A percentile compares a stretch with the other conserved stretches of the same genome.
Evolutionary conservation across 1,284 basidiomycete genomes (phyloP).

Genomic region (Fistulinella staudtii): DNA sequence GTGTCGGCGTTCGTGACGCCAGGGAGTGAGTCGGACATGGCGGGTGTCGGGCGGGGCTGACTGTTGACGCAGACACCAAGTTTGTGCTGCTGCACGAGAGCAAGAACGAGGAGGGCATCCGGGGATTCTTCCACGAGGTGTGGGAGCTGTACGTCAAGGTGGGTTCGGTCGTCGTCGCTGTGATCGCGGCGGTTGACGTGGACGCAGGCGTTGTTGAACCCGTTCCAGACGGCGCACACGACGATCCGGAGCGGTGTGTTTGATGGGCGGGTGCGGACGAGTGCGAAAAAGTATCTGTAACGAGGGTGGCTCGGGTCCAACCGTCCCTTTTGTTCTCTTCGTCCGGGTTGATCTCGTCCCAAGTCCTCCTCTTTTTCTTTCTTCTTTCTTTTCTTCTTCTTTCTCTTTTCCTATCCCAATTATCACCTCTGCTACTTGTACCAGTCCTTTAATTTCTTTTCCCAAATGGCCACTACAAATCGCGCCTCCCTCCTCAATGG

Average conservation of each 20-base stretch:
- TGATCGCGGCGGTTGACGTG: conserved; percentile 1
- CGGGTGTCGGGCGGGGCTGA: background rate
- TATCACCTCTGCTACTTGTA: conserved; percentile 23
- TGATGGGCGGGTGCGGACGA: conserved; percentile 78
- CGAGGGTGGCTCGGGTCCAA: conserved; percentile 25
- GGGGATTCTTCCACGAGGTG: conserved; percentile 84
- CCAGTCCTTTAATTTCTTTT: conserved; percentile 35
- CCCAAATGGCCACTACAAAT: conserved; percentile 50
- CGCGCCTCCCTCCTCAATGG: conserved; percentile 80
- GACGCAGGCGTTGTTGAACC: conserved; percentile 78
- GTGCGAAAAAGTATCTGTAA: conserved; percentile 78
- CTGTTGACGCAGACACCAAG: conserved; percentile 69
- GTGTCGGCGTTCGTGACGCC: conserved; percentile 92
- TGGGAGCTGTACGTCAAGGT: conserved; percentile 97
- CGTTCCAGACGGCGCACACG: conserved; percentile 88
- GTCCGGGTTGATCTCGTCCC: conserved; percentile 11
- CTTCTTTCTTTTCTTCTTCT: background rate
- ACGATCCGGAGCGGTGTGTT: conserved; percentile 76
- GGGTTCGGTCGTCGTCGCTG: background rate
- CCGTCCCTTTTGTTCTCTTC: conserved; percentile 21
- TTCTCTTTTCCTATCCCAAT: conserved; percentile 16
- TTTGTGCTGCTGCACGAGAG: conserved; percentile 88
- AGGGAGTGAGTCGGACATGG: conserved; percentile 85
- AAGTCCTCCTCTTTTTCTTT: background rate
- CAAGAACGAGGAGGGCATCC: conserved; percentile 95